Percentiles rank a stretch among this genome's conserved stretches.
Conservation (phyloP, 805 yeast genomes). For the Kodamaea kakaduensis region DNA sequence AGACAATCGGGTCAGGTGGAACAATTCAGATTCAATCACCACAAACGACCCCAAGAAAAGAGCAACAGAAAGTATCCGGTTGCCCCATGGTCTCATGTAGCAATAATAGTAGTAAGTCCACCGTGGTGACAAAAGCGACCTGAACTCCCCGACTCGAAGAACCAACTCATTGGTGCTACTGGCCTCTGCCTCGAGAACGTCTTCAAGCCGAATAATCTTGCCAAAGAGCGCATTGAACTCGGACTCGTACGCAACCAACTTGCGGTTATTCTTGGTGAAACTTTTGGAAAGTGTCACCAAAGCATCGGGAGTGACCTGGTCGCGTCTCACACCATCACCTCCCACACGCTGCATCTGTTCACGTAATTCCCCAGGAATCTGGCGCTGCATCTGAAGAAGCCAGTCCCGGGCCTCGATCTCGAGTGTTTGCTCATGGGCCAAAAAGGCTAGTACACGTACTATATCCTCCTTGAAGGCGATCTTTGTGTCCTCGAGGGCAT, state of each 20-base stretch:
- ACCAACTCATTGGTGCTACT: slow-evolving; percentile 15
- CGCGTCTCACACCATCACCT: slow-evolving; percentile 22
- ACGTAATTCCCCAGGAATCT: slow-evolving; percentile 38
- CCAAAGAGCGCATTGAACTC: slow-evolving; percentile 51
- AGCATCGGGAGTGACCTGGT: slow-evolving; percentile 37
- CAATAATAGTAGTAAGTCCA: slow-evolving; percentile 39
- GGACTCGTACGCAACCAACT: slow-evolving; percentile 50
- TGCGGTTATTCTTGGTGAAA: slow-evolving; percentile 49
- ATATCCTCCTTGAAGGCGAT: slow-evolving; percentile 61
- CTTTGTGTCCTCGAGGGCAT: slow-evolving; percentile 59
- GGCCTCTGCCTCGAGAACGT: slow-evolving; percentile 44
- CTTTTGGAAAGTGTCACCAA: slow-evolving; percentile 50
- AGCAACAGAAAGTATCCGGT: slow-evolving; percentile 40
- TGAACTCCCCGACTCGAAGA: slow-evolving; percentile 19
- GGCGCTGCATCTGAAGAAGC: slow-evolving; percentile 54
- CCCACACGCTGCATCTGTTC: slow-evolving; percentile 29
- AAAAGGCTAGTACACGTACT: slow-evolving; percentile 52
- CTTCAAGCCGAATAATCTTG: slow-evolving; percentile 53
- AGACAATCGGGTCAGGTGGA: slow-evolving; percentile 66
- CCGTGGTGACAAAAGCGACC: slow-evolving; percentile 33
- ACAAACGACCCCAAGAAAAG: slow-evolving; percentile 46
- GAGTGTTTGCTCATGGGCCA: slow-evolving; percentile 37
- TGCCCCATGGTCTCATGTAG: slow-evolving; percentile 43
- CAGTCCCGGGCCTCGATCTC: slow-evolving; percentile 53
- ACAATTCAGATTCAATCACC: slow-evolving; percentile 68